phyloP scores from a whole-genome alignment of 2,329 filamentous ascomycete genomes.

The Exophiala lecanii-corni region DNA sequence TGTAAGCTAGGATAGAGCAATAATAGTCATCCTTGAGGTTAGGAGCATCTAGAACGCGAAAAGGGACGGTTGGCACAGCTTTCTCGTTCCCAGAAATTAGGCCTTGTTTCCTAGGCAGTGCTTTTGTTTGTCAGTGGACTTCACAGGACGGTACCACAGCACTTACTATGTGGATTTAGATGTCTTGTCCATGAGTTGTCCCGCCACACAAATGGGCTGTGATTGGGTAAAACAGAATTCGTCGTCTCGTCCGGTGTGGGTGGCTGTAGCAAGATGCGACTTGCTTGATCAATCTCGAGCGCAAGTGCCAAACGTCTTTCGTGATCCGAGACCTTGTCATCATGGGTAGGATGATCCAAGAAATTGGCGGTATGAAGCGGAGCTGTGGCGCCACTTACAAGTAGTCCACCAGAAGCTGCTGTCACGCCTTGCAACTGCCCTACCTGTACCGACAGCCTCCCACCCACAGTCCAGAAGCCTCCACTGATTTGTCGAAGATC shows the following conservation, averaged over 20 bases:
- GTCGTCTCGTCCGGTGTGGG: neutral
- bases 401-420: slow-evolving; percentile 58
- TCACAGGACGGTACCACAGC: no score
- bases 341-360: slow-evolving; percentile 44
- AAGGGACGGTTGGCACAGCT: slow-evolving; percentile 65
- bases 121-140: no score
- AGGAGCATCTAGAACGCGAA: slow-evolving; percentile 85
- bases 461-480: slow-evolving; percentile 72
- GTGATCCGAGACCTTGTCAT: slow-evolving; percentile 64
- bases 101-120: no score
- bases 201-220: slow-evolving; percentile 36
- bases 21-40: slow-evolving; percentile 93
- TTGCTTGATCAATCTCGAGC: slow-evolving; percentile 68
- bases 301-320: slow-evolving; percentile 72
- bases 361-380: slow-evolving; percentile 58
- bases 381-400: slow-evolving; percentile 69
- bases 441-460: slow-evolving; percentile 54
- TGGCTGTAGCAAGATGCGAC: slow-evolving; percentile 55
- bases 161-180: slow-evolving; percentile 34
- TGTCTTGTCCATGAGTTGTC: slow-evolving; percentile 36
- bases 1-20: slow-evolving; percentile 86
- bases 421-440: slow-evolving; percentile 44
- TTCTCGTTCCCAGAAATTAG: slow-evolving; percentile 28
- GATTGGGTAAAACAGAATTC: slow-evolving; percentile 10
- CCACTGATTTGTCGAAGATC: slow-evolving; percentile 56